Evolutionary conservation across 2,329 filamentous ascomycete genomes (phyloP), one percentile per base, ranked within the genome.

Genomic region (Zasmidium cellare): DNA sequence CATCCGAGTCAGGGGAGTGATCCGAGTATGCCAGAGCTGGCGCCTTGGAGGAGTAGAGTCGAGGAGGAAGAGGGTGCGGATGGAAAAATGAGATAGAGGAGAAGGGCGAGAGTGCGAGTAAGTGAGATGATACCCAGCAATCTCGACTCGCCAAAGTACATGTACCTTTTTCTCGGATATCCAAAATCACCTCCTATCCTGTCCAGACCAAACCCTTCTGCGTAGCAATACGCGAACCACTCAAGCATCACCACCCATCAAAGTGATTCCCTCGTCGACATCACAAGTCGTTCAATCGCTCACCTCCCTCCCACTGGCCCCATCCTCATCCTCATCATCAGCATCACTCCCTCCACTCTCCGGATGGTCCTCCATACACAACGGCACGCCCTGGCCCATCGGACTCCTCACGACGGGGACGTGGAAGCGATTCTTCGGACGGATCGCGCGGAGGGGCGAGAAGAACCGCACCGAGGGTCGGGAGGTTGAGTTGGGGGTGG

Each of bases 301-400:
- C 25, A 28, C 25, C 50, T 16, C 6, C 50, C 44, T 19, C 3
- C 11, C 20, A 14, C n/a, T 49, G 12, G 3, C 12, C 38, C n/a
- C 45, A 16, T 51, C 41, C 20, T 59, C 56, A 25, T 57, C 54
- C 46, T 63, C 58, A 51, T 56, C 57, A 56, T 63, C 58, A 35
- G 58, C 61, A 58, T 63, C 61, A n/a, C 58, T 59, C n/a, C 53
- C 53, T 12, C 45, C 31, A 46, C 58, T 59, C 7, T 51, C 38
- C 14, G 55, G 47, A 38, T 60, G 61, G 41, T 53, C 51, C 14
- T 45, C 55, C 55, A 53, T 57, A 49, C 49, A 47, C 12, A 57
- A 20, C 49, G 55, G 49, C 2, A 57, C 53, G 23, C 53, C 53
- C 48, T 22, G 48, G 16, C 48, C 20, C 18, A 38, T 51, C 25